Percentiles rank a stretch among this genome's conserved stretches.
Conservation (phyloP, 1,284 basidiomycete genomes). For the Irpex sp. region DNA sequence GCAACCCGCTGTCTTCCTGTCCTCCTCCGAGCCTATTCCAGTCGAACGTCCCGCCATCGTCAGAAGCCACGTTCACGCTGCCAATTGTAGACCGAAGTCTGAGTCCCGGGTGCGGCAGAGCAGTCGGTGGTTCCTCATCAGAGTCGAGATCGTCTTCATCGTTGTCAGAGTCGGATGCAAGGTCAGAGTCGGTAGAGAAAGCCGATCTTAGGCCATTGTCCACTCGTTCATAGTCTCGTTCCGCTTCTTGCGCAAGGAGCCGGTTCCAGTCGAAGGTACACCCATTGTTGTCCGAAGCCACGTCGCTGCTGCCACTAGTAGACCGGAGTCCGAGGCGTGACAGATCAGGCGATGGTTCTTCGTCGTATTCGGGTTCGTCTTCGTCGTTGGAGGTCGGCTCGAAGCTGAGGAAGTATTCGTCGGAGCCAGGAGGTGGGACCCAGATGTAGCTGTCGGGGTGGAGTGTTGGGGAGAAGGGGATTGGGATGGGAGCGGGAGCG, state of each 20-base stretch:
- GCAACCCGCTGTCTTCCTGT: no score
- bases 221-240: background rate
- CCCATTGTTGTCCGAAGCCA: background rate
- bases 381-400: background rate
- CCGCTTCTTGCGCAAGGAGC: background rate
- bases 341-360: background rate
- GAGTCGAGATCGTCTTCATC: no score
- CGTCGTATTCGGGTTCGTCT: background rate
- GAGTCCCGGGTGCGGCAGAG: no score
- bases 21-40: no score
- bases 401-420: background rate
- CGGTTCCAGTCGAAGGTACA: background rate
- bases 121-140: no score
- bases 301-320: background rate
- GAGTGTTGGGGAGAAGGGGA: background rate
- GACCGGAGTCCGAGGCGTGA: background rate
- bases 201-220: background rate
- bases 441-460: background rate
- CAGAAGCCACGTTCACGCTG: no score
- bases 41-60: no score
- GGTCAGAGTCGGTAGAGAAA: background rate
- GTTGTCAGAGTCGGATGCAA: no score
- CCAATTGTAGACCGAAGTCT: no score
- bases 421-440: background rate
- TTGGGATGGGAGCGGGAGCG: background rate